Evolutionary conservation across 306 rosid species (phyloP).

Genomic region (Cicer yamashitae): DNA sequence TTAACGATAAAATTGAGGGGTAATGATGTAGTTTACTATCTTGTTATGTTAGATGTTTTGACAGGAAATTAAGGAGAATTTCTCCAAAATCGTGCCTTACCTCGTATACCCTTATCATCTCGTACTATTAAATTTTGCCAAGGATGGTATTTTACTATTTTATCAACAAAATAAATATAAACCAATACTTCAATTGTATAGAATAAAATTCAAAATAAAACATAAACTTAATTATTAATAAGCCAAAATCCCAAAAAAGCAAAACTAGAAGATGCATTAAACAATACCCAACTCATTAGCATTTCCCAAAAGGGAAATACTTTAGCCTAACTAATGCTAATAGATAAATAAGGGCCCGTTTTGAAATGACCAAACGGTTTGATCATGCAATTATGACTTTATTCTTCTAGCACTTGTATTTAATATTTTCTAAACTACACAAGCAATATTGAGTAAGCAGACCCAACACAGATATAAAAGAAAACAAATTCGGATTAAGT

Average conservation of each 20-base stretch:
- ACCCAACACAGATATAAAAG: slow-evolving; percentile 1
- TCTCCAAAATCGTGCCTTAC: too few relatives aligned
- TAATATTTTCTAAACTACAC: slow-evolving; percentile 23
- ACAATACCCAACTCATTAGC: too few relatives aligned
- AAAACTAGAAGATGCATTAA: not conserved
- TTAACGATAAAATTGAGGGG: too few relatives aligned
- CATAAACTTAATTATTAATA: not conserved
- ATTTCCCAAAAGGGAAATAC: not conserved
- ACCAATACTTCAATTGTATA: not conserved
- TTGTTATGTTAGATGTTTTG: too few relatives aligned
- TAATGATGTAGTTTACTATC: too few relatives aligned
- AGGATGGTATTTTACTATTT: too few relatives aligned
- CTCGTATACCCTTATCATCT: too few relatives aligned
- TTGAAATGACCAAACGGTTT: slow-evolving; percentile 10
- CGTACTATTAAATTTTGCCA: too few relatives aligned
- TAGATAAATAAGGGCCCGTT: too few relatives aligned
- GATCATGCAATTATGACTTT: not conserved
- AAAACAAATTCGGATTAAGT: not conserved
- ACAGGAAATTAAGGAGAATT: too few relatives aligned
- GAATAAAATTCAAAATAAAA: not conserved
- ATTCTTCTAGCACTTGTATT: not conserved
- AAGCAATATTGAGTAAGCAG: slow-evolving; percentile 34
- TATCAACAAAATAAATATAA: too few relatives aligned
- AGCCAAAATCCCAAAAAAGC: not conserved
- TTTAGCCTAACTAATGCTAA: not conserved